These are phyloP conservation scores for Heterobasidion irregulare DNA, from an alignment of 1,284 basidiomycete species.

Conservation along the genomic window DNA sequence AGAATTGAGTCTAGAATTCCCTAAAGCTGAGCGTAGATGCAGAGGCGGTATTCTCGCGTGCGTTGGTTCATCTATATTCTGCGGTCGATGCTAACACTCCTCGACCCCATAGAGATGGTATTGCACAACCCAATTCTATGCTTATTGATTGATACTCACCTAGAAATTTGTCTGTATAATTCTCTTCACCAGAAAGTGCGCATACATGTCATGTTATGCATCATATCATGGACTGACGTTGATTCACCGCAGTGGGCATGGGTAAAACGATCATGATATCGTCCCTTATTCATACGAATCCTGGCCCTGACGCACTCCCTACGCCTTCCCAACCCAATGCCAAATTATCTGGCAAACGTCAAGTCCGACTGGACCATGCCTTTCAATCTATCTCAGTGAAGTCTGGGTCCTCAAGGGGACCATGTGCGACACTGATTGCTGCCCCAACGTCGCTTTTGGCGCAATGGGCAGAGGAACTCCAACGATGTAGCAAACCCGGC, in stretches of 20 bases:
- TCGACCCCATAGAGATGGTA: constrained; percentile 19
- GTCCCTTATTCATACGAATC: constrained; percentile 81
- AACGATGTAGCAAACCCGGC: constrained; percentile 64
- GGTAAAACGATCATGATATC: constrained; percentile 98
- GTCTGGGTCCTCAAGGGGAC: neutral
- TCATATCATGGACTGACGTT: too few relatives aligned
- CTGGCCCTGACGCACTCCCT: constrained; percentile 28
- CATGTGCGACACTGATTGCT: constrained; percentile 77
- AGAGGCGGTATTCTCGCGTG: constrained; percentile 86
- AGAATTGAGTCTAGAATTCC: constrained; percentile 86
- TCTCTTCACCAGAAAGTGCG: constrained; percentile 36
- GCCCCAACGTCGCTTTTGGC: constrained; percentile 87
- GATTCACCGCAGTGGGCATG: constrained; percentile 64
- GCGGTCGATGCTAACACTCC: neutral
- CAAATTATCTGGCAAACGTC: constrained; percentile 33
- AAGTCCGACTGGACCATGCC: constrained; percentile 53
- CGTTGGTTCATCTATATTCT: constrained; percentile 26
- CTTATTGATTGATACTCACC: neutral
- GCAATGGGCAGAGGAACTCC: constrained; percentile 89
- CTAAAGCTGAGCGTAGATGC: constrained; percentile 71
- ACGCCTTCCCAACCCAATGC: constrained; percentile 21
- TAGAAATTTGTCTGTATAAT: neutral
- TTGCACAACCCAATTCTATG: neutral
- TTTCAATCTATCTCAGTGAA: constrained; percentile 26
- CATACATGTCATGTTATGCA: neutral